Evolutionary conservation across 805 yeast genomes (phyloP).

Genomic region (Ogataea trehaloabstinens): DNA sequence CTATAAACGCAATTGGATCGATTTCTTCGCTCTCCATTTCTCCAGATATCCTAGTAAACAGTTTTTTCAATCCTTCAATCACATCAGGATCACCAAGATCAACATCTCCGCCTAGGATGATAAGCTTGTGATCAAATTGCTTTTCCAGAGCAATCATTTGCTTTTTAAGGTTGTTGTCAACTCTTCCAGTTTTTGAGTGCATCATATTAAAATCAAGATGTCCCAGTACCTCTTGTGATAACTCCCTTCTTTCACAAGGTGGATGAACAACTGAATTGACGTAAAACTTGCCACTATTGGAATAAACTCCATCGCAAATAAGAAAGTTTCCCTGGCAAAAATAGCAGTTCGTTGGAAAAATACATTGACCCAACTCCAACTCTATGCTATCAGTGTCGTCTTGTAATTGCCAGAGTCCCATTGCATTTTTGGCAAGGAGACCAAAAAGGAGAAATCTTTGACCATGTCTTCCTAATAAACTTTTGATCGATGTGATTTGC

Average conservation of each 20-base stretch:
- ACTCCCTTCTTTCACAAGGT: slow-evolving; percentile 73
- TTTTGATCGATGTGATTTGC: slow-evolving; percentile 71
- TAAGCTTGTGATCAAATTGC: slow-evolving; percentile 56
- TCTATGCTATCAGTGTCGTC: slow-evolving; percentile 77
- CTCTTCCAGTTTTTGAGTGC: slow-evolving; percentile 39
- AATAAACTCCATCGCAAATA: slow-evolving; percentile 81
- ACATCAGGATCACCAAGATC: slow-evolving; percentile 58
- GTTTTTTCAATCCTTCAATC: slow-evolving; percentile 62
- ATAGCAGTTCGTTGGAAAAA: slow-evolving; percentile 62
- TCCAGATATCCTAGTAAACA: slow-evolving; percentile 53
- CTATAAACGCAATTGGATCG: slow-evolving; percentile 65
- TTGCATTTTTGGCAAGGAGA: slow-evolving; percentile 56
- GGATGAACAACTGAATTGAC: slow-evolving; percentile 83
- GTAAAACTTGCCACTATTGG: slow-evolving; percentile 66
- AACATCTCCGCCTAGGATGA: slow-evolving; percentile 75
- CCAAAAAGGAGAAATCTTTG: slow-evolving; percentile 77
- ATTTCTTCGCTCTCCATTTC: slow-evolving; percentile 36
- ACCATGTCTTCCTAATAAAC: slow-evolving; percentile 82
- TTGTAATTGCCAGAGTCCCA: slow-evolving; percentile 73
- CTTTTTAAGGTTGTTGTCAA: slow-evolving; percentile 58
- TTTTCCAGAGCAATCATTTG: slow-evolving; percentile 57
- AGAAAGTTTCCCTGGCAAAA: slow-evolving; percentile 75
- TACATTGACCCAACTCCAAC: slow-evolving; percentile 60
- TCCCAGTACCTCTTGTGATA: slow-evolving; percentile 70
- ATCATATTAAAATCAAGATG: slow-evolving; percentile 59